Evolutionary conservation across 2,329 filamentous ascomycete genomes (phyloP), one percentile per base, ranked within the genome.

Genomic region (Claviceps sp.): DNA sequence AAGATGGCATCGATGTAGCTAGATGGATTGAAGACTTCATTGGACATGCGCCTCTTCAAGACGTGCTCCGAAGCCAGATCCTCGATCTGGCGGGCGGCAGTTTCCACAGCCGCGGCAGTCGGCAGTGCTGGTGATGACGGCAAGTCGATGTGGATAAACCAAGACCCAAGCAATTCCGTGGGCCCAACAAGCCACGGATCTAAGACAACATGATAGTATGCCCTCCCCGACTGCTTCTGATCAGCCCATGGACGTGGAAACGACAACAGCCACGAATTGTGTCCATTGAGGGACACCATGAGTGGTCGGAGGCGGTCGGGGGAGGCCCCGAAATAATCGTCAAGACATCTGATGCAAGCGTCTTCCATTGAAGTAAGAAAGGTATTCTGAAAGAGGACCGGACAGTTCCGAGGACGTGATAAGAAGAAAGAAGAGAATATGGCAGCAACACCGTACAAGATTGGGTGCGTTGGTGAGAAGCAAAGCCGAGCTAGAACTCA

Each of bases 211-310:
- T 68, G 65, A 48, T 60, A 66, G 53, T 60, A 68, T 1, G 51
- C 55, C 46, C 60, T 61, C 11, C 58, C 56, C 3, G 47, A 43
- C 4, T 54, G 44, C 2, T 45, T 51, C 13, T 54, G 57, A 14
- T 64, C 62, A 11, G 51, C 38, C 10, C 48, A 43, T 3, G 64
- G 64, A 5, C 60, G 60, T 2, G 64, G 64, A 41, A 68, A 61
- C 6, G 64, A 66, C 37, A 67, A 52, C 2, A 68, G 54, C 65
- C 65, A 68, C 37, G 63, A 63, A 16, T 63, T 63, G 46, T 68
- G 65, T 5, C 64, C 65, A 49, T 68, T 68, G 6, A 67, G 54
- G 7, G 58, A 61, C 0, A 65, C 67, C 16, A 66, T 47, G 6
- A 65, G 55, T 0, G 66, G 64, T 37, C 60, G 54, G 17, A 54